These are phyloP conservation scores for Xanthoconium separans DNA, from an alignment of 1,284 basidiomycete species.

Conservation along the genomic window DNA sequence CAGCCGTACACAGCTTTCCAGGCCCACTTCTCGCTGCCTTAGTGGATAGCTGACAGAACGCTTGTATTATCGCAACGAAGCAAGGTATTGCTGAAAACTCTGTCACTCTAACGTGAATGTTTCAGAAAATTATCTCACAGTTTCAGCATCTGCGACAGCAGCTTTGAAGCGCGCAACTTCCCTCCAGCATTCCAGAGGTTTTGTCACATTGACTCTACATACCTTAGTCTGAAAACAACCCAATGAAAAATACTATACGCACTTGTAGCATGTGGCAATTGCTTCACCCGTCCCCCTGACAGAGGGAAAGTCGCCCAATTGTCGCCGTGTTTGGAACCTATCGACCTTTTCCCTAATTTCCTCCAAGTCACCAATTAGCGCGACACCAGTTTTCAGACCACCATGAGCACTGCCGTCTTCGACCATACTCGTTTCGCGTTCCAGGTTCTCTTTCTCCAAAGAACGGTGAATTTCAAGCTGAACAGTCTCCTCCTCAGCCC, in stretches of 20 bases:
- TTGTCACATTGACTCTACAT: constrained; percentile 54
- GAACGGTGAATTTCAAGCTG: constrained; percentile 65
- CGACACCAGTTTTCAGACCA: constrained; percentile 56
- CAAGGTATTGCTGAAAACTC: constrained; percentile 26
- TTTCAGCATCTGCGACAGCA: constrained; percentile 67
- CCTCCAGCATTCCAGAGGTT: constrained; percentile 74
- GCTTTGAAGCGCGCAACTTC: constrained; percentile 74
- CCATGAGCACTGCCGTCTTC: constrained; percentile 38
- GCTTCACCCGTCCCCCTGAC: constrained; percentile 59
- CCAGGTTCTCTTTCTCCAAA: constrained; percentile 78
- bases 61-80: constrained; percentile 26
- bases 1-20: constrained; percentile 1
- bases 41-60: neutral
- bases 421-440: constrained; percentile 54
- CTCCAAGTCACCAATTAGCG: constrained; percentile 69
- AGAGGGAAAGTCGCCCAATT: constrained; percentile 53
- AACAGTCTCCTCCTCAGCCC: constrained; percentile 63
- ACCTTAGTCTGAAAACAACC: constrained; percentile 2
- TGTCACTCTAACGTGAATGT: constrained; percentile 13
- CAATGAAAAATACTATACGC: constrained; percentile 4
- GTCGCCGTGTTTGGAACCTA: constrained; percentile 60
- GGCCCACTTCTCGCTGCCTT: no score
- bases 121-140: constrained; percentile 37
- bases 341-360: constrained; percentile 72
- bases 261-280: constrained; percentile 75